Evolutionary conservation across 345 rosid species (phyloP), one percentile per base, ranked within the genome.

Genomic region (Erucastrum elatum): DNA sequence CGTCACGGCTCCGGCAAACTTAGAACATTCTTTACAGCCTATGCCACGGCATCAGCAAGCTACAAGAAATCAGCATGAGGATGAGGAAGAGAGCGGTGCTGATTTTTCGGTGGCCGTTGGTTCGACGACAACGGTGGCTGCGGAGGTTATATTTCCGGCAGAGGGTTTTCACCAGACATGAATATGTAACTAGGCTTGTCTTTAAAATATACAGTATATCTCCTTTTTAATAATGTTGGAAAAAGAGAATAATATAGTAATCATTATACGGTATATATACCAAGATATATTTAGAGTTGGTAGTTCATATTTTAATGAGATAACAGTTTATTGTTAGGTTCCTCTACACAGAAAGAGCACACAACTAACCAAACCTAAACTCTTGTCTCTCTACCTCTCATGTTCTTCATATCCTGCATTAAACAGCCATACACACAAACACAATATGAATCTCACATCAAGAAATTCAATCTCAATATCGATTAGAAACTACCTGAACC

Each of bases 71-170:
- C 81, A 90, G 1, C 94, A 82, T 2, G 94, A 87, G 59, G 96
- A 88, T 0, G 97, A 88, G 27, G 91, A 90, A 64, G 85, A 90
- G 72, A 92, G 87, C 53, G 87, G 89, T 60, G 82, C 51, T 58
- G 77, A 75, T 63, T 75, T 85, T 66, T 86, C 88, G 29, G 77
- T 63, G 30, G 77, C 58, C 39, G 15, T 73, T 74, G 82, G 78
- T 61, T 74, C 74, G 0, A 62, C 78, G 34, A 62, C 78, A 27
- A 2, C 44, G 6, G 70, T 74, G 56, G 65, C 78, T 62, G 12
- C 73, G 6, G 77, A 80, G 7, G 72, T 64, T 75, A 37, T 82
- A 41, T 86, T 85, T 65, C 51, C 82, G 63, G 68, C 74, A 11
- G 86, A 86, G 11, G 68, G 81, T 1, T 82, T 85, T 80, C 86